Percentiles rank a stretch among this genome's conserved stretches.
Evolutionary conservation across 352 stramenopile species (phyloP).

Genomic region (Lagenidium sp.): DNA sequence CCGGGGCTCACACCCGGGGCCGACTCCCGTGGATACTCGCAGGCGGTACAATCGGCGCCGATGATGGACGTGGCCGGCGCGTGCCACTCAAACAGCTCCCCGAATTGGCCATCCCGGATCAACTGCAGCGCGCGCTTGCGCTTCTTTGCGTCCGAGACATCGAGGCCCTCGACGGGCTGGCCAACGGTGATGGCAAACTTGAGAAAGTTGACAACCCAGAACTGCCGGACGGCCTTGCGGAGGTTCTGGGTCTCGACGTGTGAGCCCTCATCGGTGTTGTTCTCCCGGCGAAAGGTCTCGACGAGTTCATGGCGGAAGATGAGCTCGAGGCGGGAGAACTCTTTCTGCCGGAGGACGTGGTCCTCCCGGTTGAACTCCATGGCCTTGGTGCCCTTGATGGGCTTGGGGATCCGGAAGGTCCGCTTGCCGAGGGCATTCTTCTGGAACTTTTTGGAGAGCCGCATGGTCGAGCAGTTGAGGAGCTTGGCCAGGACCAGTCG

Average conservation of each 20-base stretch:
- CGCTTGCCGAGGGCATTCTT: constrained; percentile 83
- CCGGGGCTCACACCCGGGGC: too few species aligned
- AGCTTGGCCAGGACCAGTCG: constrained; percentile 75
- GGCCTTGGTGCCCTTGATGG: constrained; percentile 42
- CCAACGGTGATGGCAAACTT: constrained; percentile 73
- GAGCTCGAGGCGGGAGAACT: constrained; percentile 61
- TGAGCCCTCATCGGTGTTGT: constrained; percentile 72
- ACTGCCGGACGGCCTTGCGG: constrained; percentile 71
- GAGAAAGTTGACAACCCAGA: constrained; percentile 80
- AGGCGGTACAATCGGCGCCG: too few species aligned
- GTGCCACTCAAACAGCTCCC: constrained; percentile 64
- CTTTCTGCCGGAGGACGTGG: constrained; percentile 53
- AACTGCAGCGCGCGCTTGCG: constrained; percentile 70
- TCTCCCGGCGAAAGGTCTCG: constrained; percentile 74
- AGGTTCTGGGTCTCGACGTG: constrained; percentile 65
- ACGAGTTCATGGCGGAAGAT: constrained; percentile 78
- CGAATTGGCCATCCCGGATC: constrained; percentile 65
- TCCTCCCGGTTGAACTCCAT: constrained; percentile 64
- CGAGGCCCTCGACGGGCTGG: constrained; percentile 60
- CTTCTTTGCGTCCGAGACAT: constrained; percentile 79
- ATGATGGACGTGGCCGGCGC: constrained; percentile 20
- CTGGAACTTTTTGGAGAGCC: constrained; percentile 85
- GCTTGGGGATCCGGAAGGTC: constrained; percentile 75
- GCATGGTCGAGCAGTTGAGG: constrained; percentile 87
- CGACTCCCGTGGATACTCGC: too few species aligned